Conservation (phyloP, 192 early-diverging fungal genomes). For the Linnemannia schmuckeri region DNA sequence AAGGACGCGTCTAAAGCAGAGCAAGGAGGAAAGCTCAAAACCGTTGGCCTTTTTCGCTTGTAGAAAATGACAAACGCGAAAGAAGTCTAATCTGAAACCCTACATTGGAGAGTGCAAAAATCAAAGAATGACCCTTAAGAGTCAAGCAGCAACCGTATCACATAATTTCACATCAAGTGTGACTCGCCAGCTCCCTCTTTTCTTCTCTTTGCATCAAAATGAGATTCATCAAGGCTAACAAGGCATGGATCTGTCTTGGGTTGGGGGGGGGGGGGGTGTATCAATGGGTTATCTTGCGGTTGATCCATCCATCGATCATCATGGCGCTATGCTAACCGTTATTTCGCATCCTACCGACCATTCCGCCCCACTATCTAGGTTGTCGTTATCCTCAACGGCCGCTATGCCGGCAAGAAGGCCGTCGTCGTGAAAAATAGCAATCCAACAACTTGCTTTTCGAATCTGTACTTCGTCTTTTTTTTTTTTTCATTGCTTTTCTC, state of each 20-base stretch:
- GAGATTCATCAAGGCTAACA: constrained; percentile 6
- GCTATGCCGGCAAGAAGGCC: constrained; percentile 99
- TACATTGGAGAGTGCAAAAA: no score
- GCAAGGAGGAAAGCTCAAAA: no score
- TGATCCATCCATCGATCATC: constrained; percentile 1
- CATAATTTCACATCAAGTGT: not conserved
- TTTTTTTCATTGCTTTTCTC: constrained; percentile 1
- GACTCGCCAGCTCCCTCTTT: constrained; percentile 1
- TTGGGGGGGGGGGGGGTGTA: not conserved
- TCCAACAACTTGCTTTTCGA: constrained; percentile 38
- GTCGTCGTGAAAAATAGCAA: constrained; percentile 91
- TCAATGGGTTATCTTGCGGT: no score
- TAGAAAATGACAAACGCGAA: no score
- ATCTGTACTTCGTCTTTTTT: not conserved
- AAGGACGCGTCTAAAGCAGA: no score
- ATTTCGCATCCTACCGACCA: not conserved
- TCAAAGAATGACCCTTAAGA: no score
- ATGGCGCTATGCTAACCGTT: not conserved
- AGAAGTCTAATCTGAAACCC: no score
- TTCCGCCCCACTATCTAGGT: constrained; percentile 70
- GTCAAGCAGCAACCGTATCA: not conserved
- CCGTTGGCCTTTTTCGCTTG: no score
- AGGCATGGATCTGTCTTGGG: constrained; percentile 1
- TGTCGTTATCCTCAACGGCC: constrained; percentile 97
- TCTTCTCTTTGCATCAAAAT: not conserved